Conservation (phyloP, 1,284 basidiomycete species). For the Cryptococcus depauperatus region DNA sequence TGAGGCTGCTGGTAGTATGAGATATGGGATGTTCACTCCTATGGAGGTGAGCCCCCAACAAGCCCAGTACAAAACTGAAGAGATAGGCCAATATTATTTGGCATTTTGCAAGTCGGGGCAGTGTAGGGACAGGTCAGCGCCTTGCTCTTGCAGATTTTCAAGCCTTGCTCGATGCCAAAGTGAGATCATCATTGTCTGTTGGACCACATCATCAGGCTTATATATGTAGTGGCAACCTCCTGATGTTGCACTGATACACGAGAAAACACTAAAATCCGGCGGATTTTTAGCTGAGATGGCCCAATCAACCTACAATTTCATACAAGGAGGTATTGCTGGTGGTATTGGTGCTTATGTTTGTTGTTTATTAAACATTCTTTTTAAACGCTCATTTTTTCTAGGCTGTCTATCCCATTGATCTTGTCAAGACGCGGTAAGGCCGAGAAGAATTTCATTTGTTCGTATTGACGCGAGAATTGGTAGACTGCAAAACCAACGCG, state of each 20-base stretch:
- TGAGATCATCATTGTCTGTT: slow-evolving; percentile 6
- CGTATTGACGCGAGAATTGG: no score
- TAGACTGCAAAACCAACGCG: slow-evolving; percentile 90
- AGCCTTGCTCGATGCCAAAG: slow-evolving; percentile 63
- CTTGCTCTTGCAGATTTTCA: slow-evolving; percentile 79
- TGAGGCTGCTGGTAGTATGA: slow-evolving; percentile 52
- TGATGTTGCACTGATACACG: slow-evolving; percentile 13
- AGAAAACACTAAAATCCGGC: slow-evolving; percentile 6
- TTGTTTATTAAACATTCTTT: background rate
- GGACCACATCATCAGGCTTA: background rate
- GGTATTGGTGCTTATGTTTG: slow-evolving; percentile 59
- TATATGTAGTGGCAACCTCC: slow-evolving; percentile 31
- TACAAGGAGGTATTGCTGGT: slow-evolving; percentile 84
- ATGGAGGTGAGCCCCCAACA: slow-evolving; percentile 56
- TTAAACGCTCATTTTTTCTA: slow-evolving; percentile 1
- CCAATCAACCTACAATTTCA: slow-evolving; percentile 75
- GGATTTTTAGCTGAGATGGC: slow-evolving; percentile 44
- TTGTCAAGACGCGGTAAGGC: slow-evolving; percentile 58
- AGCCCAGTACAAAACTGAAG: background rate
- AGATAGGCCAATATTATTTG: slow-evolving; percentile 78
- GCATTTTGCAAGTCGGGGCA: slow-evolving; percentile 82
- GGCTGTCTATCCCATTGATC: slow-evolving; percentile 56
- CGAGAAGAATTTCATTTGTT: no score
- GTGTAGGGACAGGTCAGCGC: slow-evolving; percentile 51
- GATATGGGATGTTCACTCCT: slow-evolving; percentile 85